Base-by-base conservation (phyloP, 345 rosid genomes). In the Salix viminalis region DNA sequence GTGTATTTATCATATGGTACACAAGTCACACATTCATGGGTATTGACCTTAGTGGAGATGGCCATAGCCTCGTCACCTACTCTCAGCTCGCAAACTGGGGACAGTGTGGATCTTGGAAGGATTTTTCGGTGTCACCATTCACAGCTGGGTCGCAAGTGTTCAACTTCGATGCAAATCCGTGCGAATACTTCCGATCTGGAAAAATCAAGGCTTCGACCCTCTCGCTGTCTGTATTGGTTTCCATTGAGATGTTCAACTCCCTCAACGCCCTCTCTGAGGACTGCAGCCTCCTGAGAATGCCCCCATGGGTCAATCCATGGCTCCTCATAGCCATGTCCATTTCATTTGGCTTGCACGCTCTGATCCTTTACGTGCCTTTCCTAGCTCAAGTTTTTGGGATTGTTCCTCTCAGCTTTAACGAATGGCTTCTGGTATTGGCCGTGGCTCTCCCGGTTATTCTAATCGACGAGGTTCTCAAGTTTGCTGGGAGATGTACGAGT, bases 231-330 rank as follows among this genome's bases (percentile, higher is more conserved):
- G 98, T 95, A 15, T 76, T 95, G 90, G 99, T 95, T 46, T 90
- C 98, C 56, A 95, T 95, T 13, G 99, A 95, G 87, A 95, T 95
- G 99, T 93, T 95, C 89, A 95, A 95, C 67, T 95, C 99, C 34
- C 86, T 95, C 5, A 95, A 95, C 50, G 99, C 99, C 36, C 91
- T 95, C 23, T 95, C 97, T 0, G 97, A 95, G 84, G 98, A 95
- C 70, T 85, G 89, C 8, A 91, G 99, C 83, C 85, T 95, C 13
- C n/a, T 89, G 76, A 83, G 89, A 2, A 95, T 95, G 99, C 99
- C 97, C 0, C 99, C 99, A 3, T 95, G 99, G 99, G 96, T 93
- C 26, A 95, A 95, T 79, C 99, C 91, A 6, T 90, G 83, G 85
- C 91, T 91, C n/a, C 91, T 89, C 24, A 70, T 93, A 67, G 99